Evolutionary conservation across 2,329 filamentous ascomycete species (phyloP).

Genomic region (Paradendryphiella salina): DNA sequence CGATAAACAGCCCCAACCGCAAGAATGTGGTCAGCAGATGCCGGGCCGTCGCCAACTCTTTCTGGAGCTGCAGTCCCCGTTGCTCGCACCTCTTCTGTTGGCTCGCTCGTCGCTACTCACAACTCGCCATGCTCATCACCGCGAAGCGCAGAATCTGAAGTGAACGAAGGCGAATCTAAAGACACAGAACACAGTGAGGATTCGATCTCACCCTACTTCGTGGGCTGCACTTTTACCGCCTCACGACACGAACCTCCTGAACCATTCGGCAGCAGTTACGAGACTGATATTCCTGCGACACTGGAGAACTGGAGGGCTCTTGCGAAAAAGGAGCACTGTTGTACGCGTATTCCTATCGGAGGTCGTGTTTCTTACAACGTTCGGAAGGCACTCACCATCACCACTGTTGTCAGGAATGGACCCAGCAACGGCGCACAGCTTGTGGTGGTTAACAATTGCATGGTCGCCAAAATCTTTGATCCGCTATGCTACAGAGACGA

Average conservation of each 20-base stretch:
- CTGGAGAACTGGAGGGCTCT: not conserved
- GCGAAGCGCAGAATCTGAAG: too few relatives aligned
- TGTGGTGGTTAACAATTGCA: not conserved
- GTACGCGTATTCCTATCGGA: not conserved
- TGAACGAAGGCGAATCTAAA: too few relatives aligned
- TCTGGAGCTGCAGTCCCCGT: too few relatives aligned
- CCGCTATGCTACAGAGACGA: not conserved
- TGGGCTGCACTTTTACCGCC: not conserved
- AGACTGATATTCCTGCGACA: not conserved
- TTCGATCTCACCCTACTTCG: not conserved
- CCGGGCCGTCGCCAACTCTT: too few relatives aligned
- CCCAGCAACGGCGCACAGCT: not conserved
- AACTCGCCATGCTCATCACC: too few relatives aligned
- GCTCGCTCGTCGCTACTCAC: too few relatives aligned
- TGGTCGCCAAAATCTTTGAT: conserved; percentile 9
- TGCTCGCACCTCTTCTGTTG: too few relatives aligned
- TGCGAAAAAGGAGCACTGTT: not conserved
- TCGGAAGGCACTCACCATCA: not conserved
- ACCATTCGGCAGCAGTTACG: not conserved
- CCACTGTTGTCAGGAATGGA: not conserved
- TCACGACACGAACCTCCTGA: not conserved
- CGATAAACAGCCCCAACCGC: too few relatives aligned
- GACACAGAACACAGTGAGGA: too few relatives aligned
- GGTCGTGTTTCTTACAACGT: not conserved
- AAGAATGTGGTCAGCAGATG: too few relatives aligned